Percentiles rank a stretch among this genome's conserved stretches.
Evolutionary conservation across 2,329 filamentous ascomycete species (phyloP).

Genomic region (Colletotrichum orbiculare): DNA sequence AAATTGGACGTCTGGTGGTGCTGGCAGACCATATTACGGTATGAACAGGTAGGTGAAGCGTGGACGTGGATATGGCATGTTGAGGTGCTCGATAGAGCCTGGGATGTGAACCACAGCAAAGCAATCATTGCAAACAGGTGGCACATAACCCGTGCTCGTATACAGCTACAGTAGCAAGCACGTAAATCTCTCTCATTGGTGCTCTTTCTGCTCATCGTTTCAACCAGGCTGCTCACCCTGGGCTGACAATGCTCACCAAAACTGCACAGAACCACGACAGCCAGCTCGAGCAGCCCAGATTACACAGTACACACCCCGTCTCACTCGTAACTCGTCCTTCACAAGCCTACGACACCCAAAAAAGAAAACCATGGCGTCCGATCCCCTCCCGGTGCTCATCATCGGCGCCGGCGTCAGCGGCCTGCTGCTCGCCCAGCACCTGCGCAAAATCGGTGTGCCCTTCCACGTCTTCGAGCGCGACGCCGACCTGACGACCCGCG

Average conservation of each 20-base stretch:
- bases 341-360: neutral
- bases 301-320: neutral
- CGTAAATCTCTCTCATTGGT: slow-evolving; percentile 15
- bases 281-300: no score
- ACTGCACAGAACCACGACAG: no score
- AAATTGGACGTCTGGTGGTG: slow-evolving; percentile 18
- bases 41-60: neutral
- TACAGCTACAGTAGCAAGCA: neutral
- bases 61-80: neutral
- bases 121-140: no score
- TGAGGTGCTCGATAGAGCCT: neutral
- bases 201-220: neutral
- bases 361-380: slow-evolving; percentile 10
- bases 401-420: slow-evolving; percentile 52
- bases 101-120: no score
- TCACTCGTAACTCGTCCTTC: neutral
- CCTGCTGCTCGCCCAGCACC: slow-evolving; percentile 49
- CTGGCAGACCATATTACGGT: neutral
- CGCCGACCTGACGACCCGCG: slow-evolving; percentile 56
- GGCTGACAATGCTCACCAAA: no score
- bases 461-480: slow-evolving; percentile 67
- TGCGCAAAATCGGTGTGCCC: slow-evolving; percentile 47
- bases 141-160: no score
- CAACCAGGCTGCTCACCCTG: no score
- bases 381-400: slow-evolving; percentile 45